Evolutionary conservation across 2,329 filamentous ascomycete species (phyloP).

Genomic region (Pyrenophora tritici-repentis): DNA sequence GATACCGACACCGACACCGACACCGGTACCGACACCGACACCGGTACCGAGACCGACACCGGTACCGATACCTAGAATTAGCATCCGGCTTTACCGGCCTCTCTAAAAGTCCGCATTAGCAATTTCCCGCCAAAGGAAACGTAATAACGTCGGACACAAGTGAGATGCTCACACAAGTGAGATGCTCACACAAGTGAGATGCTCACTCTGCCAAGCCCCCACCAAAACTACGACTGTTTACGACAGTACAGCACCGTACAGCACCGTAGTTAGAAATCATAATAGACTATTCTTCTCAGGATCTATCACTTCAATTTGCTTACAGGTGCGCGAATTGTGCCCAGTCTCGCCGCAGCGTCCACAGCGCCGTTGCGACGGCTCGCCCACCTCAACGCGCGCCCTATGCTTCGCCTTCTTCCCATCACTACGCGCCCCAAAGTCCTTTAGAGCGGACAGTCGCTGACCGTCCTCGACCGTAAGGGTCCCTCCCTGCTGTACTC

Average conservation of each 20-base stretch:
- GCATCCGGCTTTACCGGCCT: too few relatives aligned
- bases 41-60: too few relatives aligned
- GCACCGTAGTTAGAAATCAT: background rate
- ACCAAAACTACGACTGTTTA: background rate
- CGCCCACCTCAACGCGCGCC: background rate
- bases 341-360: background rate
- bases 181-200: background rate
- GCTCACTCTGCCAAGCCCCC: background rate
- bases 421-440: slow-evolving; percentile 7
- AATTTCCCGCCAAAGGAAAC: too few relatives aligned
- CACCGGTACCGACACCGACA: too few relatives aligned
- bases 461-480: slow-evolving; percentile 4
- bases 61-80: too few relatives aligned
- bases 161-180: too few relatives aligned
- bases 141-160: too few relatives aligned
- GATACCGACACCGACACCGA: too few relatives aligned
- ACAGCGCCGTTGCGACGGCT: background rate
- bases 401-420: slow-evolving; percentile 7
- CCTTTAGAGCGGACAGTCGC: slow-evolving; percentile 11
- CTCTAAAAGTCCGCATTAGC: too few relatives aligned
- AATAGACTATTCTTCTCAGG: slow-evolving; percentile 2
- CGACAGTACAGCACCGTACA: background rate
- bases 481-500: background rate
- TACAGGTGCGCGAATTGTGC: background rate
- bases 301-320: background rate